Percentiles rank a stretch among this genome's conserved stretches.
Conservation (phyloP, 768 basidiomycete genomes). For the Auriscalpium orientale region DNA sequence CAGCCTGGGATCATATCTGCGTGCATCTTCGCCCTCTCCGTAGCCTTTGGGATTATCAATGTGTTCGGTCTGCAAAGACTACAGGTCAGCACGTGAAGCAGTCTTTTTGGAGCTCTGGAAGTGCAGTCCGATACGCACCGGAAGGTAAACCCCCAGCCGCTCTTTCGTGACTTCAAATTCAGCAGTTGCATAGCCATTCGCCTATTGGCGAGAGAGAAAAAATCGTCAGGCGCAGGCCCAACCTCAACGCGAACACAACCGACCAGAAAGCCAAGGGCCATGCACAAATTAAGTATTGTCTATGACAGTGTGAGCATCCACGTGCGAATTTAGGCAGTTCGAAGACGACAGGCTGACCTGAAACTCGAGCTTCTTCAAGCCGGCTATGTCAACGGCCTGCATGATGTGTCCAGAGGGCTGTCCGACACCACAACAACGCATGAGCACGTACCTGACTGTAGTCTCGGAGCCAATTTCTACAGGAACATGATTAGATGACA, state of each 20-base stretch:
- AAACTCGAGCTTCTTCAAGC: slow-evolving; percentile 62
- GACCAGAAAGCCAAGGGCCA: slow-evolving; percentile 88
- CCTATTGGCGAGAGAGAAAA: slow-evolving; percentile 30
- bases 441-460: slow-evolving; percentile 56
- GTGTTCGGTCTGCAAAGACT: slow-evolving; percentile 54
- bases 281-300: slow-evolving; percentile 83
- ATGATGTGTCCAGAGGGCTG: background rate
- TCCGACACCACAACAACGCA: background rate
- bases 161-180: slow-evolving; percentile 85
- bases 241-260: slow-evolving; percentile 9
- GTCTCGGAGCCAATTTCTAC: slow-evolving; percentile 82
- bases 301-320: slow-evolving; percentile 22
- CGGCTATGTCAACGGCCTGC: slow-evolving; percentile 76
- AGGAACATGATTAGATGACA: background rate
- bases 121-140: slow-evolving; percentile 35
- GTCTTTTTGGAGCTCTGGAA: no score
- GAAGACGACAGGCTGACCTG: slow-evolving; percentile 39
- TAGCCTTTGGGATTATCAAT: slow-evolving; percentile 94
- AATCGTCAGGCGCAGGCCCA: background rate
- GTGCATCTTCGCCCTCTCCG: slow-evolving; percentile 75
- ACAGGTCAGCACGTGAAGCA: no score
- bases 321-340: background rate
- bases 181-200: slow-evolving; percentile 72
- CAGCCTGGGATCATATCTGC: slow-evolving; percentile 66
- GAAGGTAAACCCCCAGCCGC: slow-evolving; percentile 78